phyloP scores from a whole-genome alignment of 2,329 filamentous ascomycete species.

The Apiospora koreana region DNA sequence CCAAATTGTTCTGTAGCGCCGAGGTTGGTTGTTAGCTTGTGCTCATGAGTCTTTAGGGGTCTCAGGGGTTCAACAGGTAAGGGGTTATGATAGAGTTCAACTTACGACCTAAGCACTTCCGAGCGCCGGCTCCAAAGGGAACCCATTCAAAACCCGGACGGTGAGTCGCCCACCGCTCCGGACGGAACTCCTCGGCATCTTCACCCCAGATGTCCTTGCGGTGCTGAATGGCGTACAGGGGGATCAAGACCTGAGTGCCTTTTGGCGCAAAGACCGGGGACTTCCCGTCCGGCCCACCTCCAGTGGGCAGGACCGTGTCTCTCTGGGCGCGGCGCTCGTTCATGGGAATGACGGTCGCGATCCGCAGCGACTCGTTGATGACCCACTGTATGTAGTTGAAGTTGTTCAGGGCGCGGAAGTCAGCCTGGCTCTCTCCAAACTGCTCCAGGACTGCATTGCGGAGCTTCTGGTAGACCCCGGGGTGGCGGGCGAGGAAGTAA shows the following conservation, averaged over 20 bases:
- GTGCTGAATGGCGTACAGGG: conserved; percentile 32
- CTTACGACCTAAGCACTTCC: conserved; percentile 36
- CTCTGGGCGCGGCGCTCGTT: conserved; percentile 30
- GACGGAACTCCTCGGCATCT: conserved; percentile 33
- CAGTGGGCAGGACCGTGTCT: conserved; percentile 31
- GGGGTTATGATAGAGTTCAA: conserved; percentile 14
- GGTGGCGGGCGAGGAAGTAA: conserved; percentile 24
- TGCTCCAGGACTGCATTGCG: conserved; percentile 15
- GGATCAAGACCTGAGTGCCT: conserved; percentile 27
- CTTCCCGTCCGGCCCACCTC: conserved; percentile 32
- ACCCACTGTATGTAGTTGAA: conserved; percentile 26
- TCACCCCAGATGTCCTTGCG: conserved; percentile 35
- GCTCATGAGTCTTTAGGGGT: background rate
- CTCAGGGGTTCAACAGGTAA: background rate
- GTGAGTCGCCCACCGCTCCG: conserved; percentile 33
- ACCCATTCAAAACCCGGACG: conserved; percentile 31
- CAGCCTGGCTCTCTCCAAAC: conserved; percentile 18
- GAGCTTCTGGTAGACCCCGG: conserved; percentile 18
- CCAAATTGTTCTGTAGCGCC: conserved; percentile 25
- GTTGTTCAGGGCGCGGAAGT: conserved; percentile 22
- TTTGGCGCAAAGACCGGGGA: conserved; percentile 28
- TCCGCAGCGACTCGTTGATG: conserved; percentile 23
- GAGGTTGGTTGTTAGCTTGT: background rate
- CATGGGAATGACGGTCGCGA: conserved; percentile 25
- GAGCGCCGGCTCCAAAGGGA: conserved; percentile 34